Evolutionary conservation across 192 early-diverging fungal genomes (phyloP), one percentile per base, ranked within the genome.

Genomic region (Coemansia sp.): DNA sequence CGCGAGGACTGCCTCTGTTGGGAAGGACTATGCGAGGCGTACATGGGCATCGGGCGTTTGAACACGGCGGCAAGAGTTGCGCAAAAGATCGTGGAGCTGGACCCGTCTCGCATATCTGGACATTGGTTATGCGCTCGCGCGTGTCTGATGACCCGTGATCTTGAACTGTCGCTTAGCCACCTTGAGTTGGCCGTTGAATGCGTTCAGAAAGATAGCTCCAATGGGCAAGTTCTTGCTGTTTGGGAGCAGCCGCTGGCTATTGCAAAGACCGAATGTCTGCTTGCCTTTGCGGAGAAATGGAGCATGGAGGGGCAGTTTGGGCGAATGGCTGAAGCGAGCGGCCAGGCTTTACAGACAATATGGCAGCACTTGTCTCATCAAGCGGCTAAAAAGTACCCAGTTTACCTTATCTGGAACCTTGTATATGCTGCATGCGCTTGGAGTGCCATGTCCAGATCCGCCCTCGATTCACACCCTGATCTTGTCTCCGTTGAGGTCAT

Each of bases 1-100:
- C 67, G 88, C 23, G 82, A 84, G 4, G 85, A 91, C 63, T 56
- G 81, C 54, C 35, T 88, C 83, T 45, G 79, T 65, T 92, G 95
- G 95, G 81, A 94, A 78, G 90, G 90, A 14, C 78, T 93, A 38
- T 89, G 87, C 43, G 90, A 93, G 61, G 85, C 89, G 6, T 93
- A 93, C 56, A 73, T 84, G 38, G 84, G 81, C 8, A 87, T 87
- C 49, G 91, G 91, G 3, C 83, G 88, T 19, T 53, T 71, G 22
- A 60, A 69, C 29, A 71, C 80, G 0, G 62, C 75, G 4, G 65
- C 65, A 0, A 75, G 71, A n/a, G 94, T 94, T 0, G 89, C 92
- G 61, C 78, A 67, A 7, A 84, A 91, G 32, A 87, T 87, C 20
- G 76, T 85, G 3, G 89, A 92, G 25, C 78, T 96, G 8, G 84